Evolutionary conservation across 2,329 filamentous ascomycete genomes (phyloP).

Genomic region (Dothistroma pini): DNA sequence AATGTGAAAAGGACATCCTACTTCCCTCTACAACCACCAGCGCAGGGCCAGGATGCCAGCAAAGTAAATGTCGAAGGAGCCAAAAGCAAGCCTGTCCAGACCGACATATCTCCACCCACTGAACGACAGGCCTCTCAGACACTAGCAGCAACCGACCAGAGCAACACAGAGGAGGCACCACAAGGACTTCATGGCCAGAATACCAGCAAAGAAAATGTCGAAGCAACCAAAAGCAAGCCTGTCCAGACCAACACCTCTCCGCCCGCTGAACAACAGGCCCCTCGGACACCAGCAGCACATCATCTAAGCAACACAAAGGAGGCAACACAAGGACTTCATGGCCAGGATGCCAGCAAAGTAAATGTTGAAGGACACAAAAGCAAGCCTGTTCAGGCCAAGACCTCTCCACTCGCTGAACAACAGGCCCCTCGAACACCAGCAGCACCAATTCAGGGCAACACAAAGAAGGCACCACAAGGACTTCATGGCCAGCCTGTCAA

Average conservation of each 20-base stretch:
- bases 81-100: no score
- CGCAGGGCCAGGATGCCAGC: no score
- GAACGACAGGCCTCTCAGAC: neutral
- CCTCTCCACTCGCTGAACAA: neutral
- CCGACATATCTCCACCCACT: no score
- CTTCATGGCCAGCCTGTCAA: slow-evolving; percentile 6
- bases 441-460: neutral
- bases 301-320: neutral
- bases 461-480: neutral
- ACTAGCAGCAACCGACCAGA: neutral
- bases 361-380: no score
- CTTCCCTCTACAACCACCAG: neutral
- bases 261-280: neutral
- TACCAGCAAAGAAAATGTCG: no score
- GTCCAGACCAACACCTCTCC: no score
- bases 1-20: neutral
- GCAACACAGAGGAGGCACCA: neutral
- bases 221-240: no score
- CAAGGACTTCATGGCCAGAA: neutral
- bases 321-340: neutral
- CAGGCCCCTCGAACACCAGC: neutral
- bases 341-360: neutral
- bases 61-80: neutral
- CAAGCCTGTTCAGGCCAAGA: no score
- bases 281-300: neutral